These are phyloP conservation scores for Plasmodium yoelii DNA, from an alignment of 169 alveolate species.

Conservation along the genomic window DNA sequence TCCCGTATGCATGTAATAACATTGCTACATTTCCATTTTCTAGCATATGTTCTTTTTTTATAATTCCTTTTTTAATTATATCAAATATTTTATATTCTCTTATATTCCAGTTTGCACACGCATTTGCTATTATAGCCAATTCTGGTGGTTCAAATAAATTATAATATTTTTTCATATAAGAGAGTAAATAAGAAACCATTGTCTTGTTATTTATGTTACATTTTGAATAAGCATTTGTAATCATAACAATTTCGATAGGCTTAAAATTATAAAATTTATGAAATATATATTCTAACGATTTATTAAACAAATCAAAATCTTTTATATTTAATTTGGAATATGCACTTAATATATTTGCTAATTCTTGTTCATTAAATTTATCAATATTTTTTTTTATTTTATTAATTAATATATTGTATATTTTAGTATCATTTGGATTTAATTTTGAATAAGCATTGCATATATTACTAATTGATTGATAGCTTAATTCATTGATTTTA, in stretches of 20 bases:
- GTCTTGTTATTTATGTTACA: conserved; percentile 18
- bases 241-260: conserved; percentile 59
- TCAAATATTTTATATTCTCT: conserved; percentile 34
- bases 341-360: conserved; percentile 45
- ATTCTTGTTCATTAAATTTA: conserved; percentile 53
- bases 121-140: conserved; percentile 31
- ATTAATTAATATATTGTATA: not conserved
- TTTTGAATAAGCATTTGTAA: conserved; percentile 33
- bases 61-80: conserved; percentile 19
- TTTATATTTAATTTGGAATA: conserved; percentile 21
- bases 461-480: conserved; percentile 54
- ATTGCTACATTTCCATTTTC: conserved; percentile 49
- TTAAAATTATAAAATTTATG: conserved; percentile 12
- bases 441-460: conserved; percentile 57
- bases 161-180: conserved; percentile 11
- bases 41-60: conserved; percentile 16
- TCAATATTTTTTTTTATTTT: conserved; percentile 7
- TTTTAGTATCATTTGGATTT: not conserved
- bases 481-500: conserved; percentile 35
- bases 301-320: conserved; percentile 16
- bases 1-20: conserved; percentile 62
- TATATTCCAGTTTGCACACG: conserved; percentile 37
- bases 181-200: conserved; percentile 10
- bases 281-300: conserved; percentile 4
- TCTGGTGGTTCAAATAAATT: conserved; percentile 35